Conservation (phyloP, 1,139 yeast genomes). For the Chernovozyma sophiae-reginae region DNA sequence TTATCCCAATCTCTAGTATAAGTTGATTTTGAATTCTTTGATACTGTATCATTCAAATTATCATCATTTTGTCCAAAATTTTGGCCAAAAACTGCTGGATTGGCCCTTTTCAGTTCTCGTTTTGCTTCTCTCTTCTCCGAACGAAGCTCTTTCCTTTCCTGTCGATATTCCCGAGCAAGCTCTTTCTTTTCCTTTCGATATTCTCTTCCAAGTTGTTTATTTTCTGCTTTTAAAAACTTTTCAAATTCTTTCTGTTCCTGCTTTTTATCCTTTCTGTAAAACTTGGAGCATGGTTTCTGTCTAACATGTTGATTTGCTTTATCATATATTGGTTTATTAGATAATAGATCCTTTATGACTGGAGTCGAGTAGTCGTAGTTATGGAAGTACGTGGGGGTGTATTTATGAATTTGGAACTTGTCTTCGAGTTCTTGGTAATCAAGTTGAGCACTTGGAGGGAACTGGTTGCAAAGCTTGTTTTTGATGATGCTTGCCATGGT, state of each 20-base stretch:
- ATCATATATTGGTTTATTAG: conserved; percentile 39
- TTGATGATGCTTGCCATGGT: conserved; percentile 6
- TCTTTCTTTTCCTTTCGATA: conserved; percentile 9
- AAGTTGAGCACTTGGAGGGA: conserved; percentile 9
- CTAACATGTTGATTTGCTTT: conserved; percentile 37
- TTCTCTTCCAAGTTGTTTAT: conserved; percentile 10
- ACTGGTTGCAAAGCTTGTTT: neutral
- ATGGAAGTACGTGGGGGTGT: conserved; percentile 39
- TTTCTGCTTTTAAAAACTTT: neutral
- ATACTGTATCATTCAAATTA: neutral
- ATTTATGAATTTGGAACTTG: conserved; percentile 33
- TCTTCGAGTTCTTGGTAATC: conserved; percentile 37
- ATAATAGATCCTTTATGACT: conserved; percentile 28
- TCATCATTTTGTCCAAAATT: neutral
- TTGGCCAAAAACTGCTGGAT: neutral
- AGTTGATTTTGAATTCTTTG: neutral
- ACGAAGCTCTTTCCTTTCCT: conserved; percentile 1
- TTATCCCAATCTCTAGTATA: conserved; percentile 2
- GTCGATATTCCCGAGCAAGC: conserved; percentile 8
- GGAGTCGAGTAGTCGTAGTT: conserved; percentile 39
- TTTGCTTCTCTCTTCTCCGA: conserved; percentile 2
- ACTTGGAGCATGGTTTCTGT: conserved; percentile 11
- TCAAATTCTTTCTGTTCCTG: conserved; percentile 4
- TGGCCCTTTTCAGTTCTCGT: conserved; percentile 1
- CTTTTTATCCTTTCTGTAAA: conserved; percentile 1